Evolutionary conservation across 345 rosid genomes (phyloP), one percentile per base, ranked within the genome.

Genomic region (Dipteronia sinensis): DNA sequence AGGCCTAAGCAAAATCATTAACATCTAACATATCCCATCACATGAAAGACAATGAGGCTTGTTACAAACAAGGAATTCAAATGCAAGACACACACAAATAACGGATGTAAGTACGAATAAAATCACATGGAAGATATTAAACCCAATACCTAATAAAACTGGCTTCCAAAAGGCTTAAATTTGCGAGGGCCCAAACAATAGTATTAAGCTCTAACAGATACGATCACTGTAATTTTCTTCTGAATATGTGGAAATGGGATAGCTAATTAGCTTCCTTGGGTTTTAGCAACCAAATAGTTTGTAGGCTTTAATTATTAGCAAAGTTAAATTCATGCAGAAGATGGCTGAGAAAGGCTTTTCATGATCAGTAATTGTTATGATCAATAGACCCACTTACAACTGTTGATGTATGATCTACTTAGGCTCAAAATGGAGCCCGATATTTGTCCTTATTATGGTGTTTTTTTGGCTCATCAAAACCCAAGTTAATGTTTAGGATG

Each of bases 221-320:
- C 6, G 67, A 3, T 22, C 16, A 20, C 8, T 22, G 22, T 23
- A 10, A 2, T 3, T 58, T 56, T 58, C 75, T 27, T 38, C 7
- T n/a, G 10, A 56, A 20, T 34, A 72, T 40, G 67, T 49, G 76
- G n/a, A 61, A 40, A 59, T 6, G 6, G 9, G 19, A 56, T 59
- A 73, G 67, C 38, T 73, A 40, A 65, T 42, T 73, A 51, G 56
- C 67, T 58, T 59, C 38, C 23, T 4, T 61, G 19, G 67, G 23
- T 25, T 73, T 73, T 25, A 29, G 38, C 25, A 12, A 22, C 67
- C 56, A 61, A 38, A 53, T 16, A 61, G 38, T 61, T 40, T 61
- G 40, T 6, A 7, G 22, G 46, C 62, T n/a, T 53, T 4, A 71
- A 34, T 29, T 70, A 25, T 51, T 56, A n/a, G 8, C 20, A 56